phyloP scores from a whole-genome alignment of 169 alveolate genomes.

The Plasmodium fragile region DNA sequence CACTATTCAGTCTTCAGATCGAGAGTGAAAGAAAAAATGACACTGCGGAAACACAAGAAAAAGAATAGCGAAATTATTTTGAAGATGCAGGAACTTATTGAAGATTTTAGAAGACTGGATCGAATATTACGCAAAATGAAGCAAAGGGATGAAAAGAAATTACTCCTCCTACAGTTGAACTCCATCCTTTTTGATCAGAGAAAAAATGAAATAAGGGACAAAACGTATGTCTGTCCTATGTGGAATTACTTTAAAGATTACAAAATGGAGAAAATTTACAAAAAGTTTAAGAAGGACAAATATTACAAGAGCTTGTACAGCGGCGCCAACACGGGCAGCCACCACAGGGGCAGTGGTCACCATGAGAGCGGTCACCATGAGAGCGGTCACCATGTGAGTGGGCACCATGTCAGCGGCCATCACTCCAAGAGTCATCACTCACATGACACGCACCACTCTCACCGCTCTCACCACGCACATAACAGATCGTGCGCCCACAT shows the following conservation, averaged over 20 bases:
- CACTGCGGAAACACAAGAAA: constrained; percentile 88
- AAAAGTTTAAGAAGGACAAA: constrained; percentile 66
- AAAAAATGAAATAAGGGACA: constrained; percentile 86
- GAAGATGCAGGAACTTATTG: constrained; percentile 85
- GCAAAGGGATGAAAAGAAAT: constrained; percentile 90
- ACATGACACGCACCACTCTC: neutral
- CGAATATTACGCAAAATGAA: constrained; percentile 87
- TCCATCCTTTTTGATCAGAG: constrained; percentile 88
- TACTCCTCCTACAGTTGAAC: constrained; percentile 86
- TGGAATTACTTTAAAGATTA: constrained; percentile 88
- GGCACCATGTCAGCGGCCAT: neutral
- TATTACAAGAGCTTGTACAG: constrained; percentile 49
- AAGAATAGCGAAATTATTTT: constrained; percentile 84
- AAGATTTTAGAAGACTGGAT: constrained; percentile 86
- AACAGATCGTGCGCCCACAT: neutral
- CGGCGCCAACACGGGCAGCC: neutral
- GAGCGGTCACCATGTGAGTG: neutral
- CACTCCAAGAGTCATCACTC: neutral
- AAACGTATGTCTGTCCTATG: constrained; percentile 87
- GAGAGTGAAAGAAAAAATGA: constrained; percentile 89
- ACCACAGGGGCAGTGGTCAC: neutral
- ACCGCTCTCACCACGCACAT: neutral
- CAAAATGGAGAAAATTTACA: constrained; percentile 78
- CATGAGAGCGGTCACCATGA: neutral
- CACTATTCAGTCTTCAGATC: constrained; percentile 88